Evolutionary conservation across 768 basidiomycete genomes (phyloP).

Genomic region (Tulasnella sp.): DNA sequence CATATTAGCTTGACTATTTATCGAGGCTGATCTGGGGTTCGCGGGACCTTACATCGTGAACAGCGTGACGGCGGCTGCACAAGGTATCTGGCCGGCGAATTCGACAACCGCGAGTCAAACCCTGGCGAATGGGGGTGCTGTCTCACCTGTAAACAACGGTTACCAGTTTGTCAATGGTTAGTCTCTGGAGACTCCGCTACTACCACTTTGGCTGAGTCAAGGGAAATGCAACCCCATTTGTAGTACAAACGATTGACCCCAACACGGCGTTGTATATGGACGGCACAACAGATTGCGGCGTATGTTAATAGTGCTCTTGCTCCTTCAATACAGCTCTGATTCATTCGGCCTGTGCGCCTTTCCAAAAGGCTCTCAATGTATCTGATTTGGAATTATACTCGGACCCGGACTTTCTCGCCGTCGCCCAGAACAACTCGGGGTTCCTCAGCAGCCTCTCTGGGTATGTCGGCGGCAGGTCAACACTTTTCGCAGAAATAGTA

Average conservation of each 20-base stretch:
- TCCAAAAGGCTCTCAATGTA: neutral
- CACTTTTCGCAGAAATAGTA: slow-evolving; percentile 12
- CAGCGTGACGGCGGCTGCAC: slow-evolving; percentile 53
- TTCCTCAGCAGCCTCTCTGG: slow-evolving; percentile 12
- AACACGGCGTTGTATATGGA: slow-evolving; percentile 54
- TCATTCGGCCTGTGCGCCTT: slow-evolving; percentile 54
- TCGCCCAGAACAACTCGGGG: slow-evolving; percentile 5
- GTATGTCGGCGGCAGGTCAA: slow-evolving; percentile 2
- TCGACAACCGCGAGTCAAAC: slow-evolving; percentile 40
- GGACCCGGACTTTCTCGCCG: slow-evolving; percentile 11
- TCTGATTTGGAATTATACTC: slow-evolving; percentile 17
- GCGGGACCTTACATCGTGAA: slow-evolving; percentile 58
- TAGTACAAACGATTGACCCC: slow-evolving; percentile 55
- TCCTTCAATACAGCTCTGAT: slow-evolving; percentile 37
- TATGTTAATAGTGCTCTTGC: slow-evolving; percentile 22
- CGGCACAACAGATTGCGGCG: slow-evolving; percentile 51
- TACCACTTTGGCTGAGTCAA: too few relatives aligned
- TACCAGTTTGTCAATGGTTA: slow-evolving; percentile 75
- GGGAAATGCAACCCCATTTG: too few relatives aligned
- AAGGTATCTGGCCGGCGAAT: slow-evolving; percentile 50
- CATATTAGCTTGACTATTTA: neutral
- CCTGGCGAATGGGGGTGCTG: slow-evolving; percentile 53
- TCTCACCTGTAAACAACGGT: slow-evolving; percentile 49
- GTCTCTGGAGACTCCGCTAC: slow-evolving; percentile 21
- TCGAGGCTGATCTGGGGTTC: slow-evolving; percentile 53